A percentile compares a stretch with the other conserved stretches of the same genome.
Conservation (phyloP, 495 filamentous ascomycete species). For the Podospora conica region DNA sequence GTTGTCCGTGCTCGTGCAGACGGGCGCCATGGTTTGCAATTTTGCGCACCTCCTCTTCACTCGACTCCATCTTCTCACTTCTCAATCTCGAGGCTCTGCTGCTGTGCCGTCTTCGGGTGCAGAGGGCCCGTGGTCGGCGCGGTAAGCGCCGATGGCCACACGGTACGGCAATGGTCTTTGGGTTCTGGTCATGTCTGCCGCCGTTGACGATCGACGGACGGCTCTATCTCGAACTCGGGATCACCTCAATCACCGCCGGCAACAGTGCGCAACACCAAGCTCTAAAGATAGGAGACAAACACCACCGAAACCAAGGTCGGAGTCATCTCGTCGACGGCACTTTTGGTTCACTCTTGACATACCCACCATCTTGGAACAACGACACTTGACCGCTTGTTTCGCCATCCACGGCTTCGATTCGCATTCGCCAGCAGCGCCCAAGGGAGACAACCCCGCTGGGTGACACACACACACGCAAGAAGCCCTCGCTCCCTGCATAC, state of each 20-base stretch:
- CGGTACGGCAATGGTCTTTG: not conserved
- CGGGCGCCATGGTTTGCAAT: not conserved
- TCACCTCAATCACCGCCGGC: not conserved
- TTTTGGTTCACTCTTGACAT: not conserved
- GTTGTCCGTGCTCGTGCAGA: slow-evolving; percentile 1
- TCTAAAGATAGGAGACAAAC: not conserved
- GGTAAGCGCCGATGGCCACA: not conserved
- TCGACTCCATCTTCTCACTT: too few species aligned
- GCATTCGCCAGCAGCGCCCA: not conserved
- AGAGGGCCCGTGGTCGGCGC: not conserved
- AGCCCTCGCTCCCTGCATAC: slow-evolving; percentile 1
- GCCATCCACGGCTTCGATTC: not conserved
- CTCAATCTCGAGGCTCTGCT: not conserved
- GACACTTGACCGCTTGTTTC: slow-evolving; percentile 5
- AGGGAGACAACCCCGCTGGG: not conserved
- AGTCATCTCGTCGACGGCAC: too few species aligned
- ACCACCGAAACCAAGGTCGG: too few species aligned
- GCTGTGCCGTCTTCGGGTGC: not conserved
- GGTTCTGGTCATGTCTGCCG: not conserved
- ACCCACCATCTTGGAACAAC: not conserved
- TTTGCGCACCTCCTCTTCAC: slow-evolving; percentile 6
- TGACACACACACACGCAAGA: not conserved
- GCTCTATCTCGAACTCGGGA: not conserved
- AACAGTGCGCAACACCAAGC: not conserved
- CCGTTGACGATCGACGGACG: not conserved